These are phyloP conservation scores for Trypanosoma conorhini DNA, from an alignment of 208 protist species.

Conservation along the genomic window DNA sequence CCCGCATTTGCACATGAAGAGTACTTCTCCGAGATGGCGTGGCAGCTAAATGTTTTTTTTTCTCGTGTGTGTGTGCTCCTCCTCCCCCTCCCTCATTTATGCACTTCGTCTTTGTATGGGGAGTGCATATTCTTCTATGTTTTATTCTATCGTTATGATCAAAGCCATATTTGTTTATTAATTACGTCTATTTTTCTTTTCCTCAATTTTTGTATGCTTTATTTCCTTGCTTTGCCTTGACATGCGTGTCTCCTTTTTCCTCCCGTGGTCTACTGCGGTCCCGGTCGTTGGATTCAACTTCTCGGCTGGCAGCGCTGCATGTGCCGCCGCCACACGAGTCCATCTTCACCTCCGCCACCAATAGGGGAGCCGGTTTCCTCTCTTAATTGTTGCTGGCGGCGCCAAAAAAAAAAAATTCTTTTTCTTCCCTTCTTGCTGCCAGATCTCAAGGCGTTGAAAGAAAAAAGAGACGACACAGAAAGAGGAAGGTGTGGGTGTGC, in stretches of 20 bases:
- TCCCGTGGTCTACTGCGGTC: not conserved
- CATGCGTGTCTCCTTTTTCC: too few species aligned
- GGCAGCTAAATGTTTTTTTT: not conserved
- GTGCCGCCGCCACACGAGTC: not conserved
- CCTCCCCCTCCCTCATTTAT: not conserved
- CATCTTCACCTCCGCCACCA: not conserved
- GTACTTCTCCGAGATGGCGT: not conserved
- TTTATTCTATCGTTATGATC: not conserved
- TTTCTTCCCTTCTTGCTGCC: constrained; percentile 1
- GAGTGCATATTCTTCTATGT: not conserved
- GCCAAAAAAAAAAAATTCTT: too few species aligned
- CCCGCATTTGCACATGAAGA: not conserved
- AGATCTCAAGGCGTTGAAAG: not conserved
- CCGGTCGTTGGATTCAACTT: not conserved
- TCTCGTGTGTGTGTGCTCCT: not conserved
- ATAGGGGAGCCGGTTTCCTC: not conserved
- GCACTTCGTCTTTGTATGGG: not conserved
- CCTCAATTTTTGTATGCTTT: too few species aligned
- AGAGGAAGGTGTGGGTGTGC: not conserved
- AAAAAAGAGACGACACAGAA: not conserved
- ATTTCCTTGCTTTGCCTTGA: too few species aligned
- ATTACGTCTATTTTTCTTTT: too few species aligned
- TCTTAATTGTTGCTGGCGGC: not conserved
- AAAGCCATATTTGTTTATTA: not conserved
- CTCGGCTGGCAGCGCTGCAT: not conserved